phyloP scores from a whole-genome alignment of 345 rosid genomes.

The Crucihimalaya himalaica region DNA sequence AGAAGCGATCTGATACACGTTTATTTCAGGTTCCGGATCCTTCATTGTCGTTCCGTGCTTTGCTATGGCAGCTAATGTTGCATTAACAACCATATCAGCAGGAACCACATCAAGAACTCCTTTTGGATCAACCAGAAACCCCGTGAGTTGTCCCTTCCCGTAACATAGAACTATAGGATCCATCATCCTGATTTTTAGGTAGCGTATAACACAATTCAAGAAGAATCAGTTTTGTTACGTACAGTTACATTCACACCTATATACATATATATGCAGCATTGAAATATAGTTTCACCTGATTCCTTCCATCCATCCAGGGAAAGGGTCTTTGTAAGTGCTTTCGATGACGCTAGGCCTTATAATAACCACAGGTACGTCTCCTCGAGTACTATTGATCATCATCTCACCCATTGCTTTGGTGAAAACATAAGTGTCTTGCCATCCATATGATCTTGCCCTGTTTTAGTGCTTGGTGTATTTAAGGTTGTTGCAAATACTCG shows the following conservation, averaged over 20 bases:
- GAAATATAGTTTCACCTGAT: conserved; percentile 53
- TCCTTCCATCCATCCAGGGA: conserved; percentile 99
- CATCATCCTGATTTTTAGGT: conserved; percentile 74
- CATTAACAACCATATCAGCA: conserved; percentile 47
- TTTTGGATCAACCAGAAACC: conserved; percentile 81
- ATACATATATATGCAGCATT: background rate
- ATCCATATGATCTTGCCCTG: conserved; percentile 86
- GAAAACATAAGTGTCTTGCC: conserved; percentile 94
- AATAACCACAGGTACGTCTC: conserved; percentile 75
- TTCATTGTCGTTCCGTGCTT: conserved; percentile 52
- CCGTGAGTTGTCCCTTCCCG: conserved; percentile 92
- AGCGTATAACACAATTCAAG: background rate
- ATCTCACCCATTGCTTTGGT: conserved; percentile 99
- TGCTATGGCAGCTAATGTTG: conserved; percentile 88
- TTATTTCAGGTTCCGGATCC: conserved; percentile 59
- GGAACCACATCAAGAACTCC: conserved; percentile 92
- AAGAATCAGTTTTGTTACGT: conserved; percentile 17
- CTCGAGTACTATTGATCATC: conserved; percentile 76
- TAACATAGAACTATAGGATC: conserved; percentile 88
- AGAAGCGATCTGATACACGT: conserved; percentile 85
- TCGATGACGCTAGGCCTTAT: conserved; percentile 87
- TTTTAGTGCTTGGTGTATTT: background rate
- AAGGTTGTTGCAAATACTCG: background rate
- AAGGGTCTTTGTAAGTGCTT: conserved; percentile 88
- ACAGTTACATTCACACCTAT: background rate